A percentile compares a stretch with the other conserved stretches of the same genome.
phyloP scores from a whole-genome alignment of 2,329 filamentous ascomycete genomes.

The Beauveria varroae region DNA sequence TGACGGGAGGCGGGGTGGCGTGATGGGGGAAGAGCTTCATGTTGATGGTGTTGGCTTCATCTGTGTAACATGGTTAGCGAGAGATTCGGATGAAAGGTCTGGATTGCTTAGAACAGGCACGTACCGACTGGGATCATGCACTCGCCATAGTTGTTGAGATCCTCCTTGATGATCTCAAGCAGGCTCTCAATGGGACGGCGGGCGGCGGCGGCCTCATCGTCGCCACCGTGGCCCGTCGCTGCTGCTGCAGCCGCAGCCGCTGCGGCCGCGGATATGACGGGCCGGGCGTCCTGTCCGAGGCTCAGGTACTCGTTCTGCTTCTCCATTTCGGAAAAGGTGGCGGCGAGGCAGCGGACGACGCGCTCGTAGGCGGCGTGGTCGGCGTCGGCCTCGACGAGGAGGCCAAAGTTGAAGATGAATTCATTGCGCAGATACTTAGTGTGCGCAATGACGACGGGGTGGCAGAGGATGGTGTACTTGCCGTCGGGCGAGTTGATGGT shows the following conservation, averaged over 20 bases:
- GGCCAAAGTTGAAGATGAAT: conserved; percentile 97
- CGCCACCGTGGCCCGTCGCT: conserved; percentile 10
- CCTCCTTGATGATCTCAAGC: conserved; percentile 72
- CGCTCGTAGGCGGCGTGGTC: conserved; percentile 76
- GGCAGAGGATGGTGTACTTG: conserved; percentile 73
- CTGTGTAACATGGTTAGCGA: conserved; percentile 32
- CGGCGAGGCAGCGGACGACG: conserved; percentile 78
- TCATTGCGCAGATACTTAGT: conserved; percentile 83
- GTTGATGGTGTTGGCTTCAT: conserved; percentile 90
- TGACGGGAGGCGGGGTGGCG: conserved; percentile 66
- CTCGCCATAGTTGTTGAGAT: conserved; percentile 94
- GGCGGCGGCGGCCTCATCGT: conserved; percentile 31
- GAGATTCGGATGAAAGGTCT: neutral
- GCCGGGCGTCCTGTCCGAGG: conserved; percentile 39
- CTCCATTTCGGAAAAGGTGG: conserved; percentile 82
- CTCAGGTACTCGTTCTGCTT: conserved; percentile 82
- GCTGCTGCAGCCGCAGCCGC: conserved; percentile 30
- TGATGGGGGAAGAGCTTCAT: conserved; percentile 91
- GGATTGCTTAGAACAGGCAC: conserved; percentile 20
- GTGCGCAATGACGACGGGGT: conserved; percentile 80
- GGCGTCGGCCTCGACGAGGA: conserved; percentile 60
- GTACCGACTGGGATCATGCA: conserved; percentile 95
- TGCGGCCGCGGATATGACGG: conserved; percentile 22
- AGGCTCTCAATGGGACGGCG: conserved; percentile 73
- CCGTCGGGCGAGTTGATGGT: conserved; percentile 65